These are phyloP conservation scores for Huiozyma naganishii DNA, from an alignment of 805 yeast species.

Conservation along the genomic window DNA sequence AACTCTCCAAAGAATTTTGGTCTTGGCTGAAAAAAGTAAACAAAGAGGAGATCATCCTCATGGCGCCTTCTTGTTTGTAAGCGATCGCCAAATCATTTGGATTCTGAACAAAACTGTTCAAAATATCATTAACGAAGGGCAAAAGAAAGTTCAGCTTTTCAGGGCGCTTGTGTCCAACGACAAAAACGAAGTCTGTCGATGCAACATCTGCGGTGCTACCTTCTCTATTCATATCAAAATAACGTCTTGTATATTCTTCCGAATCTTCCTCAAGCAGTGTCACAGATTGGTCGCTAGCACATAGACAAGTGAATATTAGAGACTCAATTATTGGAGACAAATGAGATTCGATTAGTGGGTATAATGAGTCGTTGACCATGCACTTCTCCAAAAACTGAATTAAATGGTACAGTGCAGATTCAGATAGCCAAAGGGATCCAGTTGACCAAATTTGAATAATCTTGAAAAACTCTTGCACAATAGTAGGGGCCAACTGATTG, in stretches of 20 bases:
- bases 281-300: constrained; percentile 53
- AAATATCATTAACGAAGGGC: constrained; percentile 44
- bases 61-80: constrained; percentile 68
- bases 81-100: constrained; percentile 32
- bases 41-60: constrained; percentile 68
- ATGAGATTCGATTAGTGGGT: constrained; percentile 56
- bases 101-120: constrained; percentile 27
- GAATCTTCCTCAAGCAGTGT: constrained; percentile 75
- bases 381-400: constrained; percentile 56
- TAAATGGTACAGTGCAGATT: constrained; percentile 51
- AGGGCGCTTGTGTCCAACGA: constrained; percentile 47
- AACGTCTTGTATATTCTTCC: constrained; percentile 67
- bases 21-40: constrained; percentile 29
- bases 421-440: constrained; percentile 49
- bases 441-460: constrained; percentile 32
- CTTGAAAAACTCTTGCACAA: constrained; percentile 51
- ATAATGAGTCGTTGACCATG: constrained; percentile 43
- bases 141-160: constrained; percentile 43
- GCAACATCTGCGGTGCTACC: constrained; percentile 66
- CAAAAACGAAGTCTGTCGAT: constrained; percentile 61
- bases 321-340: constrained; percentile 53
- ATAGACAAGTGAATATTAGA: constrained; percentile 64
- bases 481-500: constrained; percentile 54
- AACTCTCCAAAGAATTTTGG: constrained; percentile 48
- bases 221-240: constrained; percentile 56